Conservation (phyloP, 1,284 basidiomycete species). For the Omphalotus olearius region DNA sequence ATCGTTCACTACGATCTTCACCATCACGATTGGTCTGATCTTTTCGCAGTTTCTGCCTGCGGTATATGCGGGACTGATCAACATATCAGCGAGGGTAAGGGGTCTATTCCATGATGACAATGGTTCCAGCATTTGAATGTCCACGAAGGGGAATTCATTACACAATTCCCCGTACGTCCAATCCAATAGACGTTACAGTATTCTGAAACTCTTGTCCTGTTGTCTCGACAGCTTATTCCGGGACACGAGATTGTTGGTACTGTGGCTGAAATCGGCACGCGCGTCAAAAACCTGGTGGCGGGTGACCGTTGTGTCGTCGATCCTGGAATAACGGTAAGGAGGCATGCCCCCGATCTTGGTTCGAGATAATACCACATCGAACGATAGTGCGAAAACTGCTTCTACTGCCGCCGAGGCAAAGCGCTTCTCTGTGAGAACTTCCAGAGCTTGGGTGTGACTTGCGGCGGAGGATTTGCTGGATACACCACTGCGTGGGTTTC, state of each 20-base stretch:
- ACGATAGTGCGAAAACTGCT: slow-evolving; percentile 70
- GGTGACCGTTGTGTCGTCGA: slow-evolving; percentile 84
- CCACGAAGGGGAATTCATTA: slow-evolving; percentile 62
- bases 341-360: background rate
- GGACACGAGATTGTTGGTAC: slow-evolving; percentile 74
- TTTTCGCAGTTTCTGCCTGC: slow-evolving; percentile 28
- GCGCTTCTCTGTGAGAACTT: slow-evolving; percentile 78
- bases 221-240: slow-evolving; percentile 58
- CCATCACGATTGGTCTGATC: background rate
- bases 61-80: slow-evolving; percentile 77
- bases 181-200: background rate
- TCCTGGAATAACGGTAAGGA: slow-evolving; percentile 52
- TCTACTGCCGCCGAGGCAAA: slow-evolving; percentile 78
- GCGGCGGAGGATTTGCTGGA: slow-evolving; percentile 83
- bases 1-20: background rate
- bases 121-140: background rate
- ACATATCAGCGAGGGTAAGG: slow-evolving; percentile 62
- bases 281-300: slow-evolving; percentile 61
- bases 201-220: background rate
- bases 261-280: slow-evolving; percentile 63
- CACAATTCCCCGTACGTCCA: slow-evolving; percentile 60
- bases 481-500: slow-evolving; percentile 69
- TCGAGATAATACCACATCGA: background rate
- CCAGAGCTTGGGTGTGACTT: slow-evolving; percentile 68
- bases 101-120: background rate